A percentile compares a stretch with the other conserved stretches of the same genome.
phyloP scores from a whole-genome alignment of 805 yeast species.

The Diddensiella santjacobensis region DNA sequence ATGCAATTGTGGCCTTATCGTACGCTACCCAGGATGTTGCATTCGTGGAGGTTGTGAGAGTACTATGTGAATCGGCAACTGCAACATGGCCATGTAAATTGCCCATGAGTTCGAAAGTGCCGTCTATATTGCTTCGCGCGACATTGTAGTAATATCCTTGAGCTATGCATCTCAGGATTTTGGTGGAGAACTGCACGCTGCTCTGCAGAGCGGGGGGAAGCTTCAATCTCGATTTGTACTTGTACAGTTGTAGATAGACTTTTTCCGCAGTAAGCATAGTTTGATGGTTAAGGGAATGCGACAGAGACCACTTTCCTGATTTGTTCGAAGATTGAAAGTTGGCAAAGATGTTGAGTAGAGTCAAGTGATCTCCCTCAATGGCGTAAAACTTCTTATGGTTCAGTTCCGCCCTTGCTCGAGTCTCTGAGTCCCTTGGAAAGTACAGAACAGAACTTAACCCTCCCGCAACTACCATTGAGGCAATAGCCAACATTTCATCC shows the following conservation, averaged over 20 bases:
- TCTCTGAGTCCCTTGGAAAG: background rate
- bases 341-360: constrained; percentile 56
- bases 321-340: background rate
- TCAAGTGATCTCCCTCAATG: constrained; percentile 76
- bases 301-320: constrained; percentile 55
- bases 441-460: constrained; percentile 42
- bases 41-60: background rate
- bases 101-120: constrained; percentile 4
- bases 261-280: constrained; percentile 64
- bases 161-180: constrained; percentile 13
- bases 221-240: background rate
- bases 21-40: constrained; percentile 18
- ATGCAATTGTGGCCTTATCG: constrained; percentile 9
- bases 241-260: constrained; percentile 51
- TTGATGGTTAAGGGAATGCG: constrained; percentile 58
- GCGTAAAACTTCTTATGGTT: constrained; percentile 61
- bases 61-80: background rate
- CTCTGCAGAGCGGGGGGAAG: background rate
- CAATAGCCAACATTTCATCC: constrained; percentile 63
- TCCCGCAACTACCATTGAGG: constrained; percentile 78
- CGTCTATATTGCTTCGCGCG: constrained; percentile 15
- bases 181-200: background rate
- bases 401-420: constrained; percentile 42
- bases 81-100: constrained; percentile 1
- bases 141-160: constrained; percentile 17